Evolutionary conservation across 1,139 yeast genomes (phyloP), one percentile per base, ranked within the genome.

Genomic region (Protomyces lactucae-debilis): DNA sequence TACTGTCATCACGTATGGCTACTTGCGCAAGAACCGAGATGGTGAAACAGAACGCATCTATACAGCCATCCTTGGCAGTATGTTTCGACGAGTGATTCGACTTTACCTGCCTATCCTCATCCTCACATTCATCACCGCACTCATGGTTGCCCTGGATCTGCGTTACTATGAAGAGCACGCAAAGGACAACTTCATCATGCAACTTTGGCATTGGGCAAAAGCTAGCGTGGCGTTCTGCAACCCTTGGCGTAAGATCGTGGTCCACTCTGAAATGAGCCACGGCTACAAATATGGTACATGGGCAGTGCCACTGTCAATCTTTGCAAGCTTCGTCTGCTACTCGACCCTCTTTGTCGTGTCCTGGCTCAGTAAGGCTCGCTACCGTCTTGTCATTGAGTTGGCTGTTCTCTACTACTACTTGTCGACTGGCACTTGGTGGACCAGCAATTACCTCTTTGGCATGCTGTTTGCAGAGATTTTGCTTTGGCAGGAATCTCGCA

Each of bases 11-110:
- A 56, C 60, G 16, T 52, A 56, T 23, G 39, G 53, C 23, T n/a
- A 18, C 23, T 28, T 56, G 40, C 14, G 14, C 43, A 28, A 28
- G 25, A 9, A 46, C 10, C 60, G 53, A 32, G 23, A 28, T 12
- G 9, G 28, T 32, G 36, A 40, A n/a, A 28, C 16, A 5, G 60
- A 45, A 16, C n/a, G 16, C 10, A 40, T 21, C 14, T 40, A 35
- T 16, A 10, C 25, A 10, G n/a, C 16, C 43, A 14, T 40, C 12
- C 10, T 40, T 12, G 43, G 53, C 21, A 25, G 28, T 2, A 28
- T 56, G 12, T 56, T 56, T 45, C 60, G 60, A 43, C 37, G 60
- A 3, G 53, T 40, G 6, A 25, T 56, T 14, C 39, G 60, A 28
- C 43, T 56, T 4, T 57, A 51, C 32, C 54, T 39, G 10, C 60